Conservation (phyloP, 108 stramenopile genomes). For the Parmales sp. region DNA sequence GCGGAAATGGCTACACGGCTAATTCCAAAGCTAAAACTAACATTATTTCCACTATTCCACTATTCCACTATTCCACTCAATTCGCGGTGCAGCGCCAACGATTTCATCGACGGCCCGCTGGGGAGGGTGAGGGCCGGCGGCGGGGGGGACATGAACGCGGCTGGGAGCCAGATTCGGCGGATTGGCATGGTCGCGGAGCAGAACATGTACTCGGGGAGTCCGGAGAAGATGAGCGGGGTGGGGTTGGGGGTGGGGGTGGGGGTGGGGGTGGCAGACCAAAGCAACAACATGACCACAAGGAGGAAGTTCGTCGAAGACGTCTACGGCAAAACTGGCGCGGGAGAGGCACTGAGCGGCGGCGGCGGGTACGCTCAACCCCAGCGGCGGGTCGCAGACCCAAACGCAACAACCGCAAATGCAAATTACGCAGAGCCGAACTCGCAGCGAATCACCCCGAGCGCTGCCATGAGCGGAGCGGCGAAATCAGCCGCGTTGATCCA, state of each 20-base stretch:
- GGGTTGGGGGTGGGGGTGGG: no score
- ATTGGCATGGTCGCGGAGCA: background rate
- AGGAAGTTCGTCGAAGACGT: conserved; percentile 5
- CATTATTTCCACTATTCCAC: no score
- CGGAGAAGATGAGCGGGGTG: no score
- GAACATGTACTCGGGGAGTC: background rate
- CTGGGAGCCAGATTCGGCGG: background rate
- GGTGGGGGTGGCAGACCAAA: background rate
- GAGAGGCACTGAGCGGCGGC: background rate
- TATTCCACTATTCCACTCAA: no score
- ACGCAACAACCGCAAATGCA: background rate
- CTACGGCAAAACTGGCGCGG: background rate
- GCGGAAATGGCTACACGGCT: no score
- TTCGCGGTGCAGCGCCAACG: background rate
- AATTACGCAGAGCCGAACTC: no score
- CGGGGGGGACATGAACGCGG: background rate
- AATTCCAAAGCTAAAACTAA: no score
- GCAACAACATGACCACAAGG: background rate
- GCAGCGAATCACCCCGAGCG: no score
- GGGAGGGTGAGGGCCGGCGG: background rate
- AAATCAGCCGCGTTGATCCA: background rate
- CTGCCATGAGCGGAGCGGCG: no score
- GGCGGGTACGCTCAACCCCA: background rate
- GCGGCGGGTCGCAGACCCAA: background rate
- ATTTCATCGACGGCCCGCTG: background rate